phyloP scores from a whole-genome alignment of 1,139 yeast genomes.

The Protomyces macrosporus region DNA sequence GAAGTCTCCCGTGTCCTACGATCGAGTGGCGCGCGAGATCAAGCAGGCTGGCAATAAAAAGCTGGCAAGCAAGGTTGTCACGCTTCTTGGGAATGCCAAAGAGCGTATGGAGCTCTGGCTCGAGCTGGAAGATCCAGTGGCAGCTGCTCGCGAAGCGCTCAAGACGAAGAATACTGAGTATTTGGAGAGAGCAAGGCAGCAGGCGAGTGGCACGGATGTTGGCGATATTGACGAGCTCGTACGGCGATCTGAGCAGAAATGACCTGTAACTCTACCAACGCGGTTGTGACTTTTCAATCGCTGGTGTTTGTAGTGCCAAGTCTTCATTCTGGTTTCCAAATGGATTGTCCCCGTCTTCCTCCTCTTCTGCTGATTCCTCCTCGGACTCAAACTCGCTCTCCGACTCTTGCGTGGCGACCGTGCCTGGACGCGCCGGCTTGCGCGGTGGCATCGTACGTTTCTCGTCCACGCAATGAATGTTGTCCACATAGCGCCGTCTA shows the following conservation, averaged over 20 bases:
- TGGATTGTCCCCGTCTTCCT: slow-evolving; percentile 21
- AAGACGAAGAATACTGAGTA: slow-evolving; percentile 50
- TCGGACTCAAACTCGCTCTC: slow-evolving; percentile 5
- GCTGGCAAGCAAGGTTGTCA: slow-evolving; percentile 44
- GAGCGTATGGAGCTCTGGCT: slow-evolving; percentile 50
- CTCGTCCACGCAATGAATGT: slow-evolving; percentile 16
- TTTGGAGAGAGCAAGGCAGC: slow-evolving; percentile 36
- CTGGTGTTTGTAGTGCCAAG: slow-evolving; percentile 16
- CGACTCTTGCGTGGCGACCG: not conserved
- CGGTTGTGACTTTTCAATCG: slow-evolving; percentile 15
- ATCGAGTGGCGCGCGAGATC: slow-evolving; percentile 55
- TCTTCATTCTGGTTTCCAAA: slow-evolving; percentile 22
- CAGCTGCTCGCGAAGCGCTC: slow-evolving; percentile 59
- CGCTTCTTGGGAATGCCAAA: slow-evolving; percentile 39
- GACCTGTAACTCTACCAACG: not conserved
- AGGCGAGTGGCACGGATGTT: not conserved
- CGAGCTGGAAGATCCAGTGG: slow-evolving; percentile 49
- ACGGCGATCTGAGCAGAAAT: not conserved
- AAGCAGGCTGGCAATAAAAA: slow-evolving; percentile 48
- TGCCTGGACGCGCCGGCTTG: slow-evolving; percentile 12
- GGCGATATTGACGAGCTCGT: not conserved
- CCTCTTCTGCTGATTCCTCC: slow-evolving; percentile 3
- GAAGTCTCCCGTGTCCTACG: slow-evolving; percentile 70
- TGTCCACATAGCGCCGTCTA: slow-evolving; percentile 7
- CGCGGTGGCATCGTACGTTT: slow-evolving; percentile 11